Evolutionary conservation across 768 basidiomycete species (phyloP), one percentile per base, ranked within the genome.

Genomic region (Kwoniella botswanensis): DNA sequence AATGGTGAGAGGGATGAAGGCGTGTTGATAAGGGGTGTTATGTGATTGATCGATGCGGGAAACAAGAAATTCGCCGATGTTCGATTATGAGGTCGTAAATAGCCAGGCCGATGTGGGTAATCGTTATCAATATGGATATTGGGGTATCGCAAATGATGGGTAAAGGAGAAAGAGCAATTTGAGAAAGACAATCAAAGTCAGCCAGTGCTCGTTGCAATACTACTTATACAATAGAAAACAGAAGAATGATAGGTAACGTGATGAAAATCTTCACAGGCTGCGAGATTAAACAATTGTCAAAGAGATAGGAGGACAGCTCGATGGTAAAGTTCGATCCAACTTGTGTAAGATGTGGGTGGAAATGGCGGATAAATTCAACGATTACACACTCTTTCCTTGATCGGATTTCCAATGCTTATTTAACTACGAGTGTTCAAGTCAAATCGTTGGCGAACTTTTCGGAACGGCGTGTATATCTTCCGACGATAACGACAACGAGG

Each of bases 231-330:
- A 35, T 6, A 35, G 35, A 29, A 29, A 29, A 29, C 29, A 29
- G 29, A 29, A 29, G 29, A 29, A 29, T 29, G 29, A 35, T 35
- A 35, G 35, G 35, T 1, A 35, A 7, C 35, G 35, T 35, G 35
- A 35, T 35, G 35, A 35, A 35, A 35, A 35, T 35, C 35, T 35
- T 35, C 35, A 35, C 35, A 35, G 35, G 35, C 35, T 35, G 35
- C 35, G 4, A 35, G 35, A 35, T 35, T 35, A 35, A 35, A 35
- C 35, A 17, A 26, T 29, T 24, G 15, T 26, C 29, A 58, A 58
- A 58, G 15, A 58, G 57, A 58, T 58, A 58, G 57, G 57, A 58
- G 29, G 26, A 58, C 46, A 58, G 21, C 17, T 58, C 57, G 26
- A 26, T 26, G 2, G 7, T 0, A 58, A 58, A 24, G 26, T 26